Base-by-base conservation (phyloP, 2,329 filamentous ascomycete species). In the Helotiales sp. region DNA sequence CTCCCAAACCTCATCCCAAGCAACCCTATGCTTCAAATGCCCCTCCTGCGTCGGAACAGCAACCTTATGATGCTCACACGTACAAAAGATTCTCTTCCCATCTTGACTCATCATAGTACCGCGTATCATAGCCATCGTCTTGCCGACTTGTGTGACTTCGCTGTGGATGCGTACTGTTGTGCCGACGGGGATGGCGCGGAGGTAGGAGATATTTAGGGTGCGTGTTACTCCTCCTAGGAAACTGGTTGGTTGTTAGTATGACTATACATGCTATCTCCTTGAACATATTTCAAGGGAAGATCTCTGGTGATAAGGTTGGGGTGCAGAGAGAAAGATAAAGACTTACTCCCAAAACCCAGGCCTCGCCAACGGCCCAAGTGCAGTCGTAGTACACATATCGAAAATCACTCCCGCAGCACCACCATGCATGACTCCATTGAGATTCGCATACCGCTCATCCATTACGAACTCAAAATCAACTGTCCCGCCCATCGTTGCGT, bases 351-450 rank as follows among this genome's bases (percentile, higher is more conserved):
- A 82, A 64, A 74, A 81, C 2, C 76, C 78, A 0, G 77, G 76
- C 33, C 70, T 72, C 5, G 78, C 73, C 12, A 82, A 51, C 1
- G 79, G 78, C 38, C 77, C 79, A 17, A 82, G 69, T 1, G 79
- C 78, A 12, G 74, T 74, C 0, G 77, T 81, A 4, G 79, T 82
- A 54, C 76, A 75, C 70, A 84, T 79, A 64, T 86, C 83, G 58
- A 82, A 81, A 42, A 83, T 79, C 5, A 81, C 70, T 0, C 79
- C 77, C 2, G 79, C 79, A 2, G 79, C 80, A 6, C 80, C 81
- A 19, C 81, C 81, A 64, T 84, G 81, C 61, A 84, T 73, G 30
- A 77, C 78, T 1, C 74, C 74, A 30, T 73, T 72, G 44, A 74
- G 66, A 66, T 83, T 83, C 59, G 75, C 74, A 52, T 81, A 76